phyloP scores from a whole-genome alignment of 495 filamentous ascomycete genomes.

The Aspergillus heteromorphus region DNA sequence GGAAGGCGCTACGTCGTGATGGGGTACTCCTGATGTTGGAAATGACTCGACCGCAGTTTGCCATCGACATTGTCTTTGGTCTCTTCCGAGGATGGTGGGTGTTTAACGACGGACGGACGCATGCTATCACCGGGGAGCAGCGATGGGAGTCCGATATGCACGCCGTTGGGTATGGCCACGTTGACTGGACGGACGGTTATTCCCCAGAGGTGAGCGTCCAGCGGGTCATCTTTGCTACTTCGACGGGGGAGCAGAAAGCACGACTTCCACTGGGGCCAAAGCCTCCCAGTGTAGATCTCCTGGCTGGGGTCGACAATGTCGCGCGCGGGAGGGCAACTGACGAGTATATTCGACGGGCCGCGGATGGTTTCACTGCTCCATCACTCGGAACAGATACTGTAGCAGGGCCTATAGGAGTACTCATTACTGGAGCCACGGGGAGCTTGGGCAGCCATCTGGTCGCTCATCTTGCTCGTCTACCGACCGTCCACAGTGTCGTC shows the following conservation, averaged over 20 bases:
- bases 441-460: slow-evolving; percentile 47
- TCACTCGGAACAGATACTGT: background rate
- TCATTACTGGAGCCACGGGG: slow-evolving; percentile 52
- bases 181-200: slow-evolving; percentile 45
- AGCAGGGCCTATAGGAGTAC: slow-evolving; percentile 15
- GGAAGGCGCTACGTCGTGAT: slow-evolving; percentile 27
- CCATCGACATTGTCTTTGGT: slow-evolving; percentile 47
- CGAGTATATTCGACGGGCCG: slow-evolving; percentile 23
- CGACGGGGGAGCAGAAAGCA: slow-evolving; percentile 26
- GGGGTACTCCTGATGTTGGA: slow-evolving; percentile 39
- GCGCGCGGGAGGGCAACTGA: slow-evolving; percentile 9
- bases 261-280: slow-evolving; percentile 23
- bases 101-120: slow-evolving; percentile 43
- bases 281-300: slow-evolving; percentile 7
- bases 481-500: slow-evolving; percentile 30
- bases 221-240: slow-evolving; percentile 42
- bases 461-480: slow-evolving; percentile 25
- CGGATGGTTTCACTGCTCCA: slow-evolving; percentile 16
- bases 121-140: slow-evolving; percentile 32
- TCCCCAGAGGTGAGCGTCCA: slow-evolving; percentile 35
- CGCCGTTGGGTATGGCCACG: slow-evolving; percentile 37
- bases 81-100: slow-evolving; percentile 52
- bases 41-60: slow-evolving; percentile 33
- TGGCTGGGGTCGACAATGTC: background rate
- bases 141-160: slow-evolving; percentile 37